Evolutionary conservation across 352 stramenopile species (phyloP), one percentile per base, ranked within the genome.

Genomic region (Thalassiosira sp.): DNA sequence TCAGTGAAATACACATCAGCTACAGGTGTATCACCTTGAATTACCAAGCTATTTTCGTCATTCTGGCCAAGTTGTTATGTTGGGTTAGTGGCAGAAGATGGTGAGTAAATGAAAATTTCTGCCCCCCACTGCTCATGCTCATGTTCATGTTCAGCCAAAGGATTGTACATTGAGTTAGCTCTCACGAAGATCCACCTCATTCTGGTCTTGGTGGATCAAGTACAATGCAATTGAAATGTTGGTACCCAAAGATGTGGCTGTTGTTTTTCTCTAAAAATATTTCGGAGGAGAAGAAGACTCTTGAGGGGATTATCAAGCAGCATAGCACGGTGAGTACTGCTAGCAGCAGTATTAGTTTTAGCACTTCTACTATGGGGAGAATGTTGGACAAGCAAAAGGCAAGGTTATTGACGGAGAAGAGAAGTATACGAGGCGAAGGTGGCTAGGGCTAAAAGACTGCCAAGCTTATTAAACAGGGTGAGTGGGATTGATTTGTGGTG

Each of bases 301-400:
- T 22, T 1, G 45, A 53, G 45, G 45, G 45, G 18, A 20, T 53
- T 53, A 5, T 18, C 25, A 13, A 51, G n/a, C 45, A 53, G n/a
- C 28, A 22, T 22, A 53, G 45, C n/a, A 24, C 45, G 8, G 3
- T 53, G 18, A 33, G 18, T 10, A 33, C 20, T 3, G 45, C 45
- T 2, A 53, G 43, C n/a, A 25, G 45, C n/a, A 53, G 18, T n/a
- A n/a, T n/a, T n/a, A n/a, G n/a, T n/a, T n/a, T n/a, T 33, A 53
- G 45, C 10, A 18, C 13, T 15, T 22, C 54, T 20, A 52, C 27
- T 35, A 35, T 18, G 35, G 67, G 74, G 25, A 72, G 63, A 52
- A 57, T 90, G n/a, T 84, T 69, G 5, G 82, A 88, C 62, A 89
- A 91, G 65, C 79, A 89, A 84, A 91, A 88, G 68, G 79, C 85